phyloP scores from a whole-genome alignment of 225 moss, liverwort and hornwort species.

The Pleurozium schreberi region DNA sequence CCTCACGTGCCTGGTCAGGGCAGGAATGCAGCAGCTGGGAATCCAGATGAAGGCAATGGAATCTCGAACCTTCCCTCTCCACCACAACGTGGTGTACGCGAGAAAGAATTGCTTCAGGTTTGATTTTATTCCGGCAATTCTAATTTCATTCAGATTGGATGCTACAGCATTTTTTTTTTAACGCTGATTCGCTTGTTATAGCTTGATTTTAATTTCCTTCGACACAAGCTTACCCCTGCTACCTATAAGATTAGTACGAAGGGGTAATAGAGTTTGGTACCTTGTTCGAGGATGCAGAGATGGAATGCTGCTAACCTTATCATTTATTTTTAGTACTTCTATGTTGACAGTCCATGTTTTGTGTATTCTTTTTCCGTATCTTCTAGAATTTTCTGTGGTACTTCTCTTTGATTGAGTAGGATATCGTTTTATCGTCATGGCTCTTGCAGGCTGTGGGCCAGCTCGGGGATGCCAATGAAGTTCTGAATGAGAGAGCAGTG shows the following conservation, averaged over 20 bases:
- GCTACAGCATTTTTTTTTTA: background rate
- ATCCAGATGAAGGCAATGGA: conserved; percentile 55
- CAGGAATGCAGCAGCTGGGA: conserved; percentile 40
- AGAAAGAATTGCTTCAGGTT: conserved; percentile 86
- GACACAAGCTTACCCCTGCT: background rate
- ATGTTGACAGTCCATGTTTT: background rate
- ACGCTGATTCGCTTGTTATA: background rate
- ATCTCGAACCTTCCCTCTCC: conserved; percentile 61
- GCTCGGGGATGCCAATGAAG: conserved; percentile 90
- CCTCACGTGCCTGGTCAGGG: conserved; percentile 53
- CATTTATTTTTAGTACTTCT: background rate
- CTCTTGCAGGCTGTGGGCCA: conserved; percentile 66
- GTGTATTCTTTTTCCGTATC: background rate
- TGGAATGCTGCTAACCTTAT: background rate
- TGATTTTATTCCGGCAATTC: background rate
- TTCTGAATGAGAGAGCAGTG: conserved; percentile 81
- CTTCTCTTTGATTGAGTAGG: background rate
- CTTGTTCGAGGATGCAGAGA: background rate
- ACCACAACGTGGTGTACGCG: conserved; percentile 73
- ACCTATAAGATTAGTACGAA: background rate
- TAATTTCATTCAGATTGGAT: background rate
- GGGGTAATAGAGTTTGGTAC: background rate
- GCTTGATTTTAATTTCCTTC: background rate
- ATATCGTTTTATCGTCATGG: background rate
- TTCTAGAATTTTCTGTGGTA: background rate